Conservation (phyloP, 208 protist species). For the Naegleria lovaniensis region DNA sequence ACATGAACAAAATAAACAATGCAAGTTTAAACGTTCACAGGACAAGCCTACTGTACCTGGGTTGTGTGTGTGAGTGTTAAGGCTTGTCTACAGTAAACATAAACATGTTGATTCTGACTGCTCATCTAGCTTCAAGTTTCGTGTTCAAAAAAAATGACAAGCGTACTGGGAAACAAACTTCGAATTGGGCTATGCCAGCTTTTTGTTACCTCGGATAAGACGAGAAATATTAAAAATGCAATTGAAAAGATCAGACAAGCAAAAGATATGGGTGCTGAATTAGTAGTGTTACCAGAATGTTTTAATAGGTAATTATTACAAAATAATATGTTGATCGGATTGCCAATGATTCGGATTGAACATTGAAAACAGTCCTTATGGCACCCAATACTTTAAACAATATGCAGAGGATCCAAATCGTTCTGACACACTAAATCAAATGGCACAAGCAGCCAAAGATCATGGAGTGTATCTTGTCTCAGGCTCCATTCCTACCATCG, state of each 20-base stretch:
- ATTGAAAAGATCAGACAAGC: constrained; percentile 61
- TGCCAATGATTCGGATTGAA: too few relatives aligned
- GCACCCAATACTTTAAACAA: constrained; percentile 76
- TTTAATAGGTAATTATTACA: constrained; percentile 39
- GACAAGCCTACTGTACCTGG: too few relatives aligned
- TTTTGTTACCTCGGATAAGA: constrained; percentile 59
- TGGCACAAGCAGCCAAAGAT: constrained; percentile 57
- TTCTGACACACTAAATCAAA: constrained; percentile 57
- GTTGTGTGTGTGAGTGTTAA: too few relatives aligned
- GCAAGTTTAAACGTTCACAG: too few relatives aligned
- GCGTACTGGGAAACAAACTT: constrained; percentile 40
- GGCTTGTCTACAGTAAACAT: too few relatives aligned
- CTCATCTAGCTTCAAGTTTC: too few relatives aligned
- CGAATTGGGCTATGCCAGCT: constrained; percentile 79
- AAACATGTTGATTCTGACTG: too few relatives aligned
- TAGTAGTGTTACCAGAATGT: constrained; percentile 83
- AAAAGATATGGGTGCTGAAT: constrained; percentile 60
- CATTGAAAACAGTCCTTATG: constrained; percentile 85
- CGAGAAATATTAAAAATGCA: constrained; percentile 68
- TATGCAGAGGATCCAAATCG: constrained; percentile 79
- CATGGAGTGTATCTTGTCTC: constrained; percentile 72
- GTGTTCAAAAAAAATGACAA: too few relatives aligned
- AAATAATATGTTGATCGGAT: constrained; percentile 39
- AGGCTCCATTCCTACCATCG: constrained; percentile 78
- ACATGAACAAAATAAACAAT: too few relatives aligned